Percentiles rank a stretch among this genome's conserved stretches.
phyloP scores from a whole-genome alignment of 2,329 filamentous ascomycete species.

The Apiospora aurea region DNA sequence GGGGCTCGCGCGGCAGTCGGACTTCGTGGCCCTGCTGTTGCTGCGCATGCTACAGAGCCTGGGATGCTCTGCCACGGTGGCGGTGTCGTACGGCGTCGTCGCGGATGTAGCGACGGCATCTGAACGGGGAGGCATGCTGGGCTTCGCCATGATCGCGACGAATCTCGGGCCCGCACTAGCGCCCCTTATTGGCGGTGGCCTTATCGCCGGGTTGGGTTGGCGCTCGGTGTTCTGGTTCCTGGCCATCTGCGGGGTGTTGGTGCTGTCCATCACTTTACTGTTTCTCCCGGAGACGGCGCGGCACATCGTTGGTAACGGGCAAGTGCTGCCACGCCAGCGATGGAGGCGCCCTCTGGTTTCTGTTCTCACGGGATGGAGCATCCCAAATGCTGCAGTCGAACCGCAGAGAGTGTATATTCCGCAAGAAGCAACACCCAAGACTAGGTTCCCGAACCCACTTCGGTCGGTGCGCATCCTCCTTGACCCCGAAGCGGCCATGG shows the following conservation, averaged over 20 bases:
- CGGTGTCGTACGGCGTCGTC: constrained; percentile 32
- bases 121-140: background rate
- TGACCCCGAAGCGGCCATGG: constrained; percentile 28
- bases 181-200: background rate
- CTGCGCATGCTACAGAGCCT: constrained; percentile 31
- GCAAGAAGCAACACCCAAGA: background rate
- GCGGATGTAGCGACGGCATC: constrained; percentile 31
- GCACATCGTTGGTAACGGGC: background rate
- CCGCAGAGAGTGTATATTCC: background rate
- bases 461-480: constrained; percentile 29
- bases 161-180: background rate
- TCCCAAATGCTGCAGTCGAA: background rate
- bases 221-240: background rate
- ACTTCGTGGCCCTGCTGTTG: constrained; percentile 27
- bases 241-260: background rate
- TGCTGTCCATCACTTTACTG: background rate
- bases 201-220: background rate
- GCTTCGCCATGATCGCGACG: background rate
- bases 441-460: constrained; percentile 24
- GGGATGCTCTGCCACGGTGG: constrained; percentile 30
- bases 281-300: background rate
- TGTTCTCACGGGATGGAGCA: background rate
- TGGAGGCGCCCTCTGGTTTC: background rate
- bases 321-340: background rate
- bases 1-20: constrained; percentile 29